Percentiles rank a stretch among this genome's conserved stretches.
phyloP scores from a whole-genome alignment of 106 monocot genomes.

The Platanthera zijinensis region DNA sequence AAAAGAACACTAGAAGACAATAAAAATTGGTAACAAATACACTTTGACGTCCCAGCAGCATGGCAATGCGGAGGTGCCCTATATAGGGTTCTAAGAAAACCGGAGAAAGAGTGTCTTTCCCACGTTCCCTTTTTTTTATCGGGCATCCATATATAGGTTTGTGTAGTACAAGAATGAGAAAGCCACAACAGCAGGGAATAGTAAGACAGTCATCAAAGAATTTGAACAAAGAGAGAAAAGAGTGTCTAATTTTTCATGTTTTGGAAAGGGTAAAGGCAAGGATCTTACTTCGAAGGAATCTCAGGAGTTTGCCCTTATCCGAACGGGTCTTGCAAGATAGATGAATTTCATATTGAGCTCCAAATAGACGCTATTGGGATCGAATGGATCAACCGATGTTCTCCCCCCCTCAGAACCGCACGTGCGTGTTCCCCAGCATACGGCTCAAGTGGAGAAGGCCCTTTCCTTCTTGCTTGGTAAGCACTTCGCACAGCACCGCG shows the following conservation, averaged over 20 bases:
- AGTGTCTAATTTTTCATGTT: background rate
- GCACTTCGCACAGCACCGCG: background rate
- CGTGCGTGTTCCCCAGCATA: constrained; percentile 7
- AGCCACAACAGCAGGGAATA: constrained; percentile 8
- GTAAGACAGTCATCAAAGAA: background rate
- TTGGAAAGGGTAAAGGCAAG: constrained; percentile 12
- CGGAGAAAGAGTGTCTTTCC: background rate
- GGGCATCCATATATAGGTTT: too few species aligned
- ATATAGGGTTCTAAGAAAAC: too few species aligned
- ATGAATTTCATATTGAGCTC: constrained; percentile 10
- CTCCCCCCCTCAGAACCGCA: background rate
- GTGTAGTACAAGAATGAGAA: constrained; percentile 6
- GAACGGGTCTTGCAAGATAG: constrained; percentile 13
- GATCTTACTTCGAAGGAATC: constrained; percentile 5
- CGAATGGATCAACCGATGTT: background rate
- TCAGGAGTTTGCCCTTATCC: constrained; percentile 15
- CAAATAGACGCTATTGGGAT: constrained; percentile 11
- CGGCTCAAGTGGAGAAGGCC: constrained; percentile 6
- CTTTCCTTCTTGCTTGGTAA: constrained; percentile 4
- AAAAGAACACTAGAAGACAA: background rate
- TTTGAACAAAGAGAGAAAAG: background rate
- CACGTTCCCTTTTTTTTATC: background rate
- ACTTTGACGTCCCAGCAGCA: too few species aligned
- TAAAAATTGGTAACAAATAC: background rate
- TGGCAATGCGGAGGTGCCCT: too few species aligned